phyloP scores from a whole-genome alignment of 768 basidiomycete species.

The Mycena rosella region DNA sequence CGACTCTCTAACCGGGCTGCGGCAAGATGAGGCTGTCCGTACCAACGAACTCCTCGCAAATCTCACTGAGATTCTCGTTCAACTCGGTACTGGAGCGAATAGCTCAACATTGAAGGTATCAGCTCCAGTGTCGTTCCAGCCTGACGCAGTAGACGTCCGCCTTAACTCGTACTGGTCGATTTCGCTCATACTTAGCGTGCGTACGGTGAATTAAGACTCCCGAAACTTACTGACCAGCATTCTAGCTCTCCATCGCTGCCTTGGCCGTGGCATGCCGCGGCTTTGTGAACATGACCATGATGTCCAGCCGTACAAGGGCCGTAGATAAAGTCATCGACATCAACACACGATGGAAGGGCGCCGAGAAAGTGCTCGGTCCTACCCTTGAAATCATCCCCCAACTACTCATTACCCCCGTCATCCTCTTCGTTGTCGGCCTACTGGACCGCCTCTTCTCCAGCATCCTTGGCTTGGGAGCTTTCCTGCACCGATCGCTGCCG shows the following conservation, averaged over 20 bases:
- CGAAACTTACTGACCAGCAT: background rate
- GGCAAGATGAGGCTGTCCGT: slow-evolving; percentile 6
- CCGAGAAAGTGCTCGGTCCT: background rate
- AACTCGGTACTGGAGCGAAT: background rate
- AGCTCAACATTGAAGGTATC: background rate
- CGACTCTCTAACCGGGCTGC: background rate
- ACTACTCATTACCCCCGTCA: slow-evolving; percentile 13
- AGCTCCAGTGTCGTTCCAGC: slow-evolving; percentile 6
- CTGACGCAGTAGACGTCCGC: slow-evolving; percentile 25
- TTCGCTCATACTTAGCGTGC: background rate
- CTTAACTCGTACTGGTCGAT: slow-evolving; percentile 28
- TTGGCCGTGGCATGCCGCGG: background rate
- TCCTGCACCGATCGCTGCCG: background rate
- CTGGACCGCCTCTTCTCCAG: slow-evolving; percentile 26
- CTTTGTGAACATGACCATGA: background rate
- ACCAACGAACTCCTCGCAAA: slow-evolving; percentile 49
- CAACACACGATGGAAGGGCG: background rate
- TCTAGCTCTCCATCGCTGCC: slow-evolving; percentile 1
- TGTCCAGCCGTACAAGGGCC: background rate
- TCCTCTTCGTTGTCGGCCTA: slow-evolving; percentile 21
- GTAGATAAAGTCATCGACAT: background rate
- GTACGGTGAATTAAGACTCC: background rate
- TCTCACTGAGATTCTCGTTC: slow-evolving; percentile 39
- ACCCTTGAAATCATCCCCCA: slow-evolving; percentile 2
- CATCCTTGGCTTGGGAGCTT: background rate